Evolutionary conservation across 1,284 basidiomycete genomes (phyloP).

Genomic region (Cutaneotrichosporon spelunceum): DNA sequence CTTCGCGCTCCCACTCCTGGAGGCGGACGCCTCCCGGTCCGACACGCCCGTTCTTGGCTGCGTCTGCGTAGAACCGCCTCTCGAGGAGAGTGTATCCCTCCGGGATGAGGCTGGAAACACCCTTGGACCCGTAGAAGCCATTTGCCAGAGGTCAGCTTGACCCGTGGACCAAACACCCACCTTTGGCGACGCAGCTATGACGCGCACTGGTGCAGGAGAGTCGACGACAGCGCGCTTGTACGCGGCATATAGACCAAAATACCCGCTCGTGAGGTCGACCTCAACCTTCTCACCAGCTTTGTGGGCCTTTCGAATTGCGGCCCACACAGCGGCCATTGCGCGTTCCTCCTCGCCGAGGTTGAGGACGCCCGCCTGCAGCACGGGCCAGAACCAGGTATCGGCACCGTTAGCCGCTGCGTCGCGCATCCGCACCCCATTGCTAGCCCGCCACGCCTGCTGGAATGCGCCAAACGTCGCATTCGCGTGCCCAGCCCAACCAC

Average conservation of each 20-base stretch:
- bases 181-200: conserved; percentile 77
- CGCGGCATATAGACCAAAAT: conserved; percentile 82
- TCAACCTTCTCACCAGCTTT: conserved; percentile 21
- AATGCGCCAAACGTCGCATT: conserved; percentile 48
- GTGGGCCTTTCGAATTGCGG: conserved; percentile 27
- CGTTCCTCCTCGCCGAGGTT: conserved; percentile 76
- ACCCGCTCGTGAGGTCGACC: conserved; percentile 81
- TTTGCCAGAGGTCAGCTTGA: conserved; percentile 65
- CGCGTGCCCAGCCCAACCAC: conserved; percentile 42
- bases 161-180: neutral
- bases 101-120: conserved; percentile 86
- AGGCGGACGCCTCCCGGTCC: conserved; percentile 64
- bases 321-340: conserved; percentile 55
- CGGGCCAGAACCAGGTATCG: conserved; percentile 67
- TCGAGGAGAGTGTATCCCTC: conserved; percentile 91
- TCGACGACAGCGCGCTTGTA: conserved; percentile 73
- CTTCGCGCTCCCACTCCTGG: conserved; percentile 80
- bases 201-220: conserved; percentile 60
- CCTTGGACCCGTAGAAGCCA: conserved; percentile 86
- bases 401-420: conserved; percentile 29
- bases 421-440: conserved; percentile 38
- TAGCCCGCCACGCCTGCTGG: conserved; percentile 47
- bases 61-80: conserved; percentile 72
- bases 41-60: conserved; percentile 57
- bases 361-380: conserved; percentile 82